phyloP scores from a whole-genome alignment of 768 basidiomycete species.

The Pholiota conissans region DNA sequence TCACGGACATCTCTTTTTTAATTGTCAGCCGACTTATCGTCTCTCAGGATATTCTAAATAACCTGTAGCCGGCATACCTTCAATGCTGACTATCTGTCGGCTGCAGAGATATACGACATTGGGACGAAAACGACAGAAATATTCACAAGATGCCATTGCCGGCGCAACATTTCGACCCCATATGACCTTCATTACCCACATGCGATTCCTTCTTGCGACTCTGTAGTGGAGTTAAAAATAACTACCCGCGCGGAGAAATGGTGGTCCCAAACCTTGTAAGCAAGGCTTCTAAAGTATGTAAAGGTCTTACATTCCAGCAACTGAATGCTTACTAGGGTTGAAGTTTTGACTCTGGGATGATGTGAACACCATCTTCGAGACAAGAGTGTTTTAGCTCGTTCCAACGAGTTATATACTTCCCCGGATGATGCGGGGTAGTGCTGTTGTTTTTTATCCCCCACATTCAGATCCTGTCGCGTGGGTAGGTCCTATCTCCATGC shows the following conservation, averaged over 20 bases:
- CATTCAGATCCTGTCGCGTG: constrained; percentile 2
- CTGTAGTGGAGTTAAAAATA: not conserved
- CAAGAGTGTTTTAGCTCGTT: not conserved
- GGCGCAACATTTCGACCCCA: not conserved
- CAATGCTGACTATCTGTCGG: not conserved
- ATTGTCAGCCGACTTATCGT: not conserved
- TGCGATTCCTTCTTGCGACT: not conserved
- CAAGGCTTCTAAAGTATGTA: not conserved
- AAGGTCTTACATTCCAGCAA: not conserved
- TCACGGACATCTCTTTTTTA: not conserved
- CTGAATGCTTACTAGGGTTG: not conserved
- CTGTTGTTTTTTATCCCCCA: not conserved
- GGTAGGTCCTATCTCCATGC: constrained; percentile 6
- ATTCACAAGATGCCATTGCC: not conserved
- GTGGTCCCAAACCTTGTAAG: not conserved
- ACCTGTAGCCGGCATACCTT: not conserved
- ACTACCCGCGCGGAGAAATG: not conserved
- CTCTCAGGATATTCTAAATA: not conserved
- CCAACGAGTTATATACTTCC: not conserved
- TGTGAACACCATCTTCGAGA: no score
- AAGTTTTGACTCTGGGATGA: no score
- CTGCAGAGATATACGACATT: not conserved
- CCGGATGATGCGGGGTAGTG: not conserved
- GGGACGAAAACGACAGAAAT: not conserved
- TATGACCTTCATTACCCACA: not conserved